Base-by-base conservation (phyloP, 495 filamentous ascomycete species). In the Penicillium diatomitis region DNA sequence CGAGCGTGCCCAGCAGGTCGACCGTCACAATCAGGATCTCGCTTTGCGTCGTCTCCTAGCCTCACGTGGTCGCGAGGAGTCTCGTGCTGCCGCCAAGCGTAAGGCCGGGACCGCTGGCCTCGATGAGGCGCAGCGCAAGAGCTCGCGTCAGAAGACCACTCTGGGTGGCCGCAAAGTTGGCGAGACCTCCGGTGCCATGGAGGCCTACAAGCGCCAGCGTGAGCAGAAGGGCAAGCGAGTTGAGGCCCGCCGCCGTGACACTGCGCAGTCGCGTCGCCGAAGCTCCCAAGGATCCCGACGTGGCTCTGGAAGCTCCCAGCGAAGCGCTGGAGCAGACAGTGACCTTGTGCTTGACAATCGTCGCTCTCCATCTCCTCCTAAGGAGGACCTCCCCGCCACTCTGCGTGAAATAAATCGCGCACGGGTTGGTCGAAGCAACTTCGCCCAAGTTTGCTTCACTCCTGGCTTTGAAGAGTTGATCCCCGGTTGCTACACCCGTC, bases 371-470 rank as follows among this genome's bases (percentile, higher is more conserved):
- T 63, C 66, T 10, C 48, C 61, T 5, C 65, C 71, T 8, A 76
- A 72, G 40, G 73, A 81, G 38, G 78, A 83, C 43, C 73, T 73
- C 20, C 83, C 79, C 8, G 82, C 86, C 8, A 80, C 82, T 8
- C 73, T 95, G n/a, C 70, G 75, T 3, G 89, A 98, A 58, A 76
- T 94, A 52, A 85, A 96, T 56, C 82, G 85, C 41, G 77, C 87
- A 50, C 81, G 87, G 49, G 74, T 98, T 49, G 87, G 90, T 20
- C 79, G 94, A 33, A 80, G 71, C 51, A 84, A 86, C 55, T 90
- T 97, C 55, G 83, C 82, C 4, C 79, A 87, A 58, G 83, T 95
- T 38, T 94, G 87, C 71, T 96, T 92, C 71, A 87, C 87, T 51
- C 92, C 92, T 20, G 84, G 83, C 8, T 95, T 99, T 48, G 84